Evolutionary conservation across 2,329 filamentous ascomycete species (phyloP), one percentile per base, ranked within the genome.

Genomic region (Exophiala lecanii-corni): DNA sequence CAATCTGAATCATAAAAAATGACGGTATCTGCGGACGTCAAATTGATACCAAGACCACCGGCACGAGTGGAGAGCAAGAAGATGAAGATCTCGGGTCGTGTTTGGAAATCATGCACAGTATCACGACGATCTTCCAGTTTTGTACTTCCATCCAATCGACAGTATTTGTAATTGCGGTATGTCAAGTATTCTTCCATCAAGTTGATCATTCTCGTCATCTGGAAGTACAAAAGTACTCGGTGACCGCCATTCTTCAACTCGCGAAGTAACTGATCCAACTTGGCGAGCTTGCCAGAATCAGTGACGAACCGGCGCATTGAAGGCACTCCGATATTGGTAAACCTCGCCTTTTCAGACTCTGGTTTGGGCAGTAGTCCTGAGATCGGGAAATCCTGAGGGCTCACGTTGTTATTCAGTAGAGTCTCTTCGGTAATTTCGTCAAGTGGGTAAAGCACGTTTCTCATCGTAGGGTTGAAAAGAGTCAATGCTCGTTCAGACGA

Each of bases 181-280:
- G 92, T 97, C 46, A 98, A 74, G 58, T 97, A 98, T 67, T 98
- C 92, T 65, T 98, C 92, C 86, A 97, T 97, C 48, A 98, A 73
- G 63, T 98, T 91, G 61, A 98, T 97, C 92, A 98, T 98, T 61
- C 87, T 86, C 3, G 92, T 98, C 92, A 98, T 98, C 73, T 98
- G 92, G 86, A 98, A 98, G 75, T 98, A 98, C 15, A 98, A 73
- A 41, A 98, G 74, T 16, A 98, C 92, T 59, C 92, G 89, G 57
- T 98, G 92, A 25, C 86, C 86, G 51, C 85, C 86, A 50, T 88
- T 84, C 75, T 97, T 98, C 59, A 98, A 81, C 63, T 89, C 78
- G 62, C 86, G 86, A 10, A 98, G 76, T 13, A 98, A 74, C 54
- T 86, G 75, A 62, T 98, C 92, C 38, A 98, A 74, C 61, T 89